Percentiles rank a stretch among this genome's conserved stretches.
phyloP scores from a whole-genome alignment of 345 rosid species.

The Iberis pinnata region DNA sequence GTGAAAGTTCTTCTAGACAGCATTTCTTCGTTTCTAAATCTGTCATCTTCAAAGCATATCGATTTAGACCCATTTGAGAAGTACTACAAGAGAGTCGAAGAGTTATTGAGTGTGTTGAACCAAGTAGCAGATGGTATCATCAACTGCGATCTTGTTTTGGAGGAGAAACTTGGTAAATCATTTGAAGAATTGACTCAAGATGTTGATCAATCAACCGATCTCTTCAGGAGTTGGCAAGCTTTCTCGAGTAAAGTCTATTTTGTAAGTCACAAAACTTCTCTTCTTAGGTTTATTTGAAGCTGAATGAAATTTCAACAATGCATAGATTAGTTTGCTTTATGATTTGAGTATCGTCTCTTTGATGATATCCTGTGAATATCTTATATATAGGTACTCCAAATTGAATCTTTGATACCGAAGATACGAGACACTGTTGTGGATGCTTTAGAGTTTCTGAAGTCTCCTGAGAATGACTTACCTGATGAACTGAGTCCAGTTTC shows the following conservation, averaged over 20 bases:
- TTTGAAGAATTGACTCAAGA: conserved; percentile 60
- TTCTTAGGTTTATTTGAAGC: background rate
- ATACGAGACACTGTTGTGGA: conserved; percentile 50
- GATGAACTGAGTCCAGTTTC: conserved; percentile 61
- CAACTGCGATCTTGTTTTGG: conserved; percentile 52
- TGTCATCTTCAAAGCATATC: conserved; percentile 51
- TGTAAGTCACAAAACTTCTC: conserved; percentile 42
- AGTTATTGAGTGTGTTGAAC: conserved; percentile 62
- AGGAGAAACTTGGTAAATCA: conserved; percentile 47
- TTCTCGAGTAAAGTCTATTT: conserved; percentile 72
- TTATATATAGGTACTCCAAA: conserved; percentile 58
- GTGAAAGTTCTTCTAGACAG: conserved; percentile 56
- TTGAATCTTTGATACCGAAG: conserved; percentile 60
- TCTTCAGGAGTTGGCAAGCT: conserved; percentile 65
- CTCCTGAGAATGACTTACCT: conserved; percentile 42
- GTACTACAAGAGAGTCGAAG: conserved; percentile 69
- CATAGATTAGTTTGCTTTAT: background rate
- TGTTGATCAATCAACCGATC: conserved; percentile 59
- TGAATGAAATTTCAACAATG: background rate
- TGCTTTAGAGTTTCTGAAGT: conserved; percentile 52
- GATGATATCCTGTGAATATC: conserved; percentile 18
- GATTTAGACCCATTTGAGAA: conserved; percentile 59
- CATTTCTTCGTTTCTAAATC: conserved; percentile 55
- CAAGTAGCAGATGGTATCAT: conserved; percentile 55
- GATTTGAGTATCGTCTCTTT: background rate